Conservation (phyloP, 805 yeast species). For the Metschnikowia cerradonensis region DNA sequence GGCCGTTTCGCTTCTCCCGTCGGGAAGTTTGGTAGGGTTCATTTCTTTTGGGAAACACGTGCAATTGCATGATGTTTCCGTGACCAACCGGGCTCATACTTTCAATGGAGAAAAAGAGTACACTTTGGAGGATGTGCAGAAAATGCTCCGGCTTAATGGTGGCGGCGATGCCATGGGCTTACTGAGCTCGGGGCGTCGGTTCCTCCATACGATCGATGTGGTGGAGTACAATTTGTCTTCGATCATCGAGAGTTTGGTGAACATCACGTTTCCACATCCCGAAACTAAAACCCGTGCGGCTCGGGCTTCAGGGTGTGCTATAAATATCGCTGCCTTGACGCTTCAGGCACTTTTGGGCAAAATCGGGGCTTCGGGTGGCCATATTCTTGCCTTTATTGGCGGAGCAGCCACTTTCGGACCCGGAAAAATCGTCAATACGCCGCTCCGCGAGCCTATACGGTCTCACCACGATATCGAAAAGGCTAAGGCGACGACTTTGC, state of each 20-base stretch:
- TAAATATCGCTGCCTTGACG: conserved; percentile 43
- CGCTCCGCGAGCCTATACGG: conserved; percentile 58
- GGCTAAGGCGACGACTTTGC: conserved; percentile 29
- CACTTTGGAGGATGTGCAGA: conserved; percentile 43
- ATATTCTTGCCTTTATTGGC: conserved; percentile 51
- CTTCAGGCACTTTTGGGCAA: conserved; percentile 38
- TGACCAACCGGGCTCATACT: conserved; percentile 21
- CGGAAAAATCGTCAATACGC: conserved; percentile 54
- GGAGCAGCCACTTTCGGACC: conserved; percentile 69
- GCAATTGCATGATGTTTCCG: conserved; percentile 49
- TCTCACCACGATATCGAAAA: conserved; percentile 60
- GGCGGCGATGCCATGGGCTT: conserved; percentile 14
- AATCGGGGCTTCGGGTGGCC: conserved; percentile 48
- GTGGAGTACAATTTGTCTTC: conserved; percentile 49
- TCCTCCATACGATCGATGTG: conserved; percentile 44
- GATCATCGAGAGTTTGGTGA: conserved; percentile 45
- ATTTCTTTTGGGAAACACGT: conserved; percentile 60
- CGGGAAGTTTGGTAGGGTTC: conserved; percentile 52
- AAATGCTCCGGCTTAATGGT: conserved; percentile 42
- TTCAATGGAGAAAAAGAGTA: conserved; percentile 59
- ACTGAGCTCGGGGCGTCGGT: conserved; percentile 22
- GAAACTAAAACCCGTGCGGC: conserved; percentile 43
- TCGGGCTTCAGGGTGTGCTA: conserved; percentile 59
- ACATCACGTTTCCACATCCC: conserved; percentile 47
- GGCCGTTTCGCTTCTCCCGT: conserved; percentile 48